phyloP scores from a whole-genome alignment of 495 filamentous ascomycete genomes.

The Hypomontagnella monticulosa region DNA sequence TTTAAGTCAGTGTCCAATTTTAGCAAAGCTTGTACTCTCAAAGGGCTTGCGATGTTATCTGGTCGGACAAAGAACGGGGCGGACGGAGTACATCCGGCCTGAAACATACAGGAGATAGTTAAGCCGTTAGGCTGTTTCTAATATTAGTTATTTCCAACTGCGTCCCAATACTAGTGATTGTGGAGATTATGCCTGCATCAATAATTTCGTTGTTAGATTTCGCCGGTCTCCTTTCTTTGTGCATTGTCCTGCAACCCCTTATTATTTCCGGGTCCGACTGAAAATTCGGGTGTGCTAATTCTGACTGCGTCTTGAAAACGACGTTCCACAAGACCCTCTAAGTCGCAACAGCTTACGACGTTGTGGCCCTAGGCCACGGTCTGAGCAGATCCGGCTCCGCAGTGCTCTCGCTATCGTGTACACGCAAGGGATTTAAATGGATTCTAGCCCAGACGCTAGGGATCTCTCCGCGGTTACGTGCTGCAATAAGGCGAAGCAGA shows the following conservation, averaged over 20 bases:
- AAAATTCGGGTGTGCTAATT: not conserved
- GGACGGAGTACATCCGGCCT: conserved; percentile 5
- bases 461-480: conserved; percentile 24
- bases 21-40: no score
- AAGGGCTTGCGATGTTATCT: not conserved
- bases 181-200: conserved; percentile 30
- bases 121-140: conserved; percentile 9
- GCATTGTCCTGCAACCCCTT: conserved; percentile 5
- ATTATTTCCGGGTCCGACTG: conserved; percentile 2
- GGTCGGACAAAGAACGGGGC: conserved; percentile 1
- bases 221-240: conserved; percentile 17
- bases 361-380: conserved; percentile 11
- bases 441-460: conserved; percentile 26
- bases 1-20: no score
- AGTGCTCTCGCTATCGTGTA: conserved; percentile 8
- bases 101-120: conserved; percentile 35
- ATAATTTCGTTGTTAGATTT: conserved; percentile 12
- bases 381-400: conserved; percentile 4
- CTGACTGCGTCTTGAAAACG: conserved; percentile 5
- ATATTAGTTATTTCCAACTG: conserved; percentile 20
- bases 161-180: conserved; percentile 11
- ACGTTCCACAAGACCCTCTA: not conserved
- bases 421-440: not conserved
- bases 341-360: not conserved
- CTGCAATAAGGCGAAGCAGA: conserved; percentile 20